Evolutionary conservation across 108 stramenopile genomes (phyloP).

Genomic region (Cyclotella sp.): DNA sequence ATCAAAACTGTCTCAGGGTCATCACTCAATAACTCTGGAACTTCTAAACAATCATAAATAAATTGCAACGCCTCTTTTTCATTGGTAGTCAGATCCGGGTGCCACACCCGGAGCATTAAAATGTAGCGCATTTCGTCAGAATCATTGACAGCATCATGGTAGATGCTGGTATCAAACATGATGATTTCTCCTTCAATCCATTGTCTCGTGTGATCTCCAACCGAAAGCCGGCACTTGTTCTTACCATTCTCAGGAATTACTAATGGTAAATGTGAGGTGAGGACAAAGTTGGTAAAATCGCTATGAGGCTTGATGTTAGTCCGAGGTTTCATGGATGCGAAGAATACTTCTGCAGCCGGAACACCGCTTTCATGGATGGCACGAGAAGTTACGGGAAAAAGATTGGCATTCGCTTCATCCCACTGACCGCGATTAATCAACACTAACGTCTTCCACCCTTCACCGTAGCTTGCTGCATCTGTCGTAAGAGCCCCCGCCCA

Average conservation of each 20-base stretch:
- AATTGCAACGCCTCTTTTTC: slow-evolving; percentile 90
- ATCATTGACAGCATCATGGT: slow-evolving; percentile 92
- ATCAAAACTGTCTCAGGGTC: slow-evolving; percentile 53
- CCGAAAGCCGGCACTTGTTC: slow-evolving; percentile 78
- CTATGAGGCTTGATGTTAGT: slow-evolving; percentile 68
- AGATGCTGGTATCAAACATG: slow-evolving; percentile 88
- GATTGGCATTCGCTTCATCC: slow-evolving; percentile 77
- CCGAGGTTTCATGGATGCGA: slow-evolving; percentile 84
- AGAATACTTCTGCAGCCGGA: slow-evolving; percentile 90
- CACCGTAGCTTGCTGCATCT: slow-evolving; percentile 80
- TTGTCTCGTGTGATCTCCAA: slow-evolving; percentile 79
- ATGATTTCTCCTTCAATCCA: slow-evolving; percentile 87
- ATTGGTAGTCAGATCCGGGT: slow-evolving; percentile 84
- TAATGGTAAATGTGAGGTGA: slow-evolving; percentile 89
- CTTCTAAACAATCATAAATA: slow-evolving; percentile 83
- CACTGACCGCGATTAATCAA: slow-evolving; percentile 92
- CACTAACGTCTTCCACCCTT: slow-evolving; percentile 92
- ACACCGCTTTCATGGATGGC: slow-evolving; percentile 73
- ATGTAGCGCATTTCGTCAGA: slow-evolving; percentile 85
- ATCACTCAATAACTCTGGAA: slow-evolving; percentile 68
- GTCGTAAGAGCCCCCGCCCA: slow-evolving; percentile 86
- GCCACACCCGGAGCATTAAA: slow-evolving; percentile 92
- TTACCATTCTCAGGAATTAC: slow-evolving; percentile 82
- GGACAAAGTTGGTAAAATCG: slow-evolving; percentile 91
- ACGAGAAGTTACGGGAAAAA: slow-evolving; percentile 83